phyloP scores from a whole-genome alignment of 495 filamentous ascomycete genomes.

The Penicillium pulvis region DNA sequence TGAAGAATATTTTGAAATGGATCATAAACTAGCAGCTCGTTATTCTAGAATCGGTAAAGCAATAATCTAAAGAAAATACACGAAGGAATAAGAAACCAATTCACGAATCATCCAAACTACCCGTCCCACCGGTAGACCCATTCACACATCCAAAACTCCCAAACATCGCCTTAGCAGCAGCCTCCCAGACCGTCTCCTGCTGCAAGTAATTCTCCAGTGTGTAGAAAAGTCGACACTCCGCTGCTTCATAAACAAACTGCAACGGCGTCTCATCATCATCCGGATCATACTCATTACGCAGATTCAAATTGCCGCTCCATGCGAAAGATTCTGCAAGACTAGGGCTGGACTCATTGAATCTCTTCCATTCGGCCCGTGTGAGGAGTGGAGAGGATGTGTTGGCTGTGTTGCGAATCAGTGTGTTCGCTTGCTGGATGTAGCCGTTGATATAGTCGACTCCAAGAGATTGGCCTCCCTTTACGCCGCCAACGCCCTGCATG shows the following conservation, averaged over 20 bases:
- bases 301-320: constrained; percentile 31
- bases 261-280: constrained; percentile 32
- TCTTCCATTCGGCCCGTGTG: constrained; percentile 36
- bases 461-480: constrained; percentile 52
- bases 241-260: constrained; percentile 42
- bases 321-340: constrained; percentile 17
- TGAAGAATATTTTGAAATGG: neutral
- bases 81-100: neutral
- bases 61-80: neutral
- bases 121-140: constrained; percentile 30
- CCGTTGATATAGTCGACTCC: constrained; percentile 31
- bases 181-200: constrained; percentile 31
- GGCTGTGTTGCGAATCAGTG: constrained; percentile 17
- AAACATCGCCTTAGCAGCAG: constrained; percentile 33
- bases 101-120: constrained; percentile 23
- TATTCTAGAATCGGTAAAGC: neutral
- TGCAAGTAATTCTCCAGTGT: constrained; percentile 32
- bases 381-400: constrained; percentile 31
- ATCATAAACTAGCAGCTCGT: neutral
- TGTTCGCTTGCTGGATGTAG: constrained; percentile 33
- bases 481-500: constrained; percentile 66
- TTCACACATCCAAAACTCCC: constrained; percentile 27
- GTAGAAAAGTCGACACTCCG: constrained; percentile 43
- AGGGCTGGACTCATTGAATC: constrained; percentile 30
- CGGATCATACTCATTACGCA: constrained; percentile 34